These are phyloP conservation scores for Cucurbita pepo DNA, from an alignment of 306 rosid genomes.

Conservation along the genomic window DNA sequence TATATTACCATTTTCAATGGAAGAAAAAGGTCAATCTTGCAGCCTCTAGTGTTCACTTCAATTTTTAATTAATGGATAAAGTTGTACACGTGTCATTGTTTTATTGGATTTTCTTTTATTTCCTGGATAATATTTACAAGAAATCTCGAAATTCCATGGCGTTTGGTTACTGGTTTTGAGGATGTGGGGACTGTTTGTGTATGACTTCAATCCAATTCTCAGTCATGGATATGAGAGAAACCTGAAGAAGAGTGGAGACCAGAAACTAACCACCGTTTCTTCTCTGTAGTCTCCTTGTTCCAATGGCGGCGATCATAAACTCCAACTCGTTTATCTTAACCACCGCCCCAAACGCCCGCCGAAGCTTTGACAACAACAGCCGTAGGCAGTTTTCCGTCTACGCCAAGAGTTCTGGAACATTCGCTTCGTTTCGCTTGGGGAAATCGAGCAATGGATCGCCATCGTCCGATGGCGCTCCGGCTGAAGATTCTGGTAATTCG, in stretches of 20 bases:
- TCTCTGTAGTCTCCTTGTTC: background rate
- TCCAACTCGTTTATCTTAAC: constrained; percentile 49
- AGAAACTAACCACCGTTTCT: constrained; percentile 1
- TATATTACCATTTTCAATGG: background rate
- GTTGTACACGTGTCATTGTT: constrained; percentile 32
- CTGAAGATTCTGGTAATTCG: constrained; percentile 22
- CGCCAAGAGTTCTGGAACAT: constrained; percentile 38
- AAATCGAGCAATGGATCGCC: constrained; percentile 26
- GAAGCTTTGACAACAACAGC: constrained; percentile 11
- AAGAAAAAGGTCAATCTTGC: background rate
- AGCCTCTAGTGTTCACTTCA: constrained; percentile 19
- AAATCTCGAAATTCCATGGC: constrained; percentile 13
- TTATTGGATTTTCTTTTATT: constrained; percentile 24
- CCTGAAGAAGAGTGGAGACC: constrained; percentile 3
- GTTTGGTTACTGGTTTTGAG: background rate
- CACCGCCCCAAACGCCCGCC: constrained; percentile 30
- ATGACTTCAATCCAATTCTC: background rate
- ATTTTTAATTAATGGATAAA: constrained; percentile 26
- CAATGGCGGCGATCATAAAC: constrained; percentile 67
- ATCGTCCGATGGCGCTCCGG: constrained; percentile 14
- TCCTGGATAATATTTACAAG: constrained; percentile 30
- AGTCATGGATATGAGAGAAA: background rate
- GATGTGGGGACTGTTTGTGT: background rate
- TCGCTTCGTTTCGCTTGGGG: constrained; percentile 43
- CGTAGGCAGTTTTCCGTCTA: constrained; percentile 20